Conservation (phyloP, 257 asterid species). For the Voacanga thouarsii region DNA sequence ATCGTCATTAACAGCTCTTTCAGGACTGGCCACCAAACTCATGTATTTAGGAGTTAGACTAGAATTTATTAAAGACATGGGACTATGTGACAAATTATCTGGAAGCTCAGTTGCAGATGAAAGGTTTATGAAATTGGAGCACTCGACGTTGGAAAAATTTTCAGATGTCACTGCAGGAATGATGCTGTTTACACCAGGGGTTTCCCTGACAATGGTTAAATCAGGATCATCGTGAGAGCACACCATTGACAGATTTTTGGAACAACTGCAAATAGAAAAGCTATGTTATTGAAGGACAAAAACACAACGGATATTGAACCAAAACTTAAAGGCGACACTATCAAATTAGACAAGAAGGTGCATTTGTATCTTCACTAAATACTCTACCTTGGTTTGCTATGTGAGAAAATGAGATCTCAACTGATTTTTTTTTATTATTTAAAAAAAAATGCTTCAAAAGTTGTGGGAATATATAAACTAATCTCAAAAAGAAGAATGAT, state of each 20-base stretch:
- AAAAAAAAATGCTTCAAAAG: background rate
- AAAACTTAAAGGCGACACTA: too few relatives aligned
- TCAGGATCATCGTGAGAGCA: slow-evolving; percentile 42
- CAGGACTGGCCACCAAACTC: slow-evolving; percentile 47
- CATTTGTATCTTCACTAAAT: background rate
- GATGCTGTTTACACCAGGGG: slow-evolving; percentile 40
- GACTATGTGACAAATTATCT: slow-evolving; percentile 36
- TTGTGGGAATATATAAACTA: background rate
- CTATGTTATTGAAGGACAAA: slow-evolving; percentile 15
- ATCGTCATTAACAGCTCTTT: slow-evolving; percentile 34
- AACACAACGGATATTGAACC: background rate
- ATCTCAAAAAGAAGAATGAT: background rate
- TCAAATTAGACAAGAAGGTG: too few relatives aligned
- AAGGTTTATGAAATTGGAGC: slow-evolving; percentile 35
- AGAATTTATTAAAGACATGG: slow-evolving; percentile 28
- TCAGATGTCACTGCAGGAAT: slow-evolving; percentile 34
- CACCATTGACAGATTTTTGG: slow-evolving; percentile 32
- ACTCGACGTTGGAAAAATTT: slow-evolving; percentile 32
- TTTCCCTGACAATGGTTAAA: slow-evolving; percentile 59
- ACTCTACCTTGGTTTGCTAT: background rate
- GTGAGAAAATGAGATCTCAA: background rate
- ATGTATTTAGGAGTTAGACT: slow-evolving; percentile 34
- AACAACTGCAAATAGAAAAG: slow-evolving; percentile 47
- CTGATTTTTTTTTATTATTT: too few relatives aligned
- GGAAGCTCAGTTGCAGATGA: slow-evolving; percentile 26